Percentiles rank a stretch among this genome's conserved stretches.
These are phyloP conservation scores for Allantophomopsis lycopodina DNA, from an alignment of 2,329 filamentous ascomycete genomes.

Conservation along the genomic window DNA sequence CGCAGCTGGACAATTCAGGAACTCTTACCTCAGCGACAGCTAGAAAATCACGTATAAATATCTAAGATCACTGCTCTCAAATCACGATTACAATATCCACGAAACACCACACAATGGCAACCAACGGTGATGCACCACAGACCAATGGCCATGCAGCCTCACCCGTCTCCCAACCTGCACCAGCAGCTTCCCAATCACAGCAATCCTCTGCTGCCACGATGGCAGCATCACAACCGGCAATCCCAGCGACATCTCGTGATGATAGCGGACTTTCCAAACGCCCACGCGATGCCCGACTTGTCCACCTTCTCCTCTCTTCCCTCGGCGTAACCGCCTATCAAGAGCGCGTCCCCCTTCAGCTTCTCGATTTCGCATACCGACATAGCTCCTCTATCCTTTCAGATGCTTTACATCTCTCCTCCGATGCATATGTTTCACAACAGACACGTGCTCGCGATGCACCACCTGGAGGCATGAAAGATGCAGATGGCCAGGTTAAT, in stretches of 20 bases:
- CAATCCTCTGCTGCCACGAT: slow-evolving; percentile 6
- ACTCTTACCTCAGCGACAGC: no score
- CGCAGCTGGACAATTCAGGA: no score
- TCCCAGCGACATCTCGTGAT: slow-evolving; percentile 18
- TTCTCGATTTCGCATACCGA: slow-evolving; percentile 78
- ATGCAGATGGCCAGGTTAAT: slow-evolving; percentile 30
- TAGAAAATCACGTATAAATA: no score
- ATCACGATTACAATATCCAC: no score
- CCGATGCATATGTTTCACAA: slow-evolving; percentile 48
- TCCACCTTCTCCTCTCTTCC: slow-evolving; percentile 67
- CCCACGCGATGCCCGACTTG: slow-evolving; percentile 65
- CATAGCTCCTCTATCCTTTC: slow-evolving; percentile 60
- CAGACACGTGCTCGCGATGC: slow-evolving; percentile 18
- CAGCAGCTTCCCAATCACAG: slow-evolving; percentile 4
- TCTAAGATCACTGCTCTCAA: no score
- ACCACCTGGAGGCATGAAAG: slow-evolving; percentile 14
- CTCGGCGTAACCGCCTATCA: slow-evolving; percentile 72
- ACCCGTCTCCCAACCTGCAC: slow-evolving; percentile 10
- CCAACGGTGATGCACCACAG: slow-evolving; percentile 25
- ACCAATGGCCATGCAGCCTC: slow-evolving; percentile 34
- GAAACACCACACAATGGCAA: no score
- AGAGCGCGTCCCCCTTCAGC: slow-evolving; percentile 66
- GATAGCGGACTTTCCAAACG: slow-evolving; percentile 27
- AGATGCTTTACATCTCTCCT: slow-evolving; percentile 55
- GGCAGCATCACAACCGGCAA: slow-evolving; percentile 12